phyloP scores from a whole-genome alignment of 2,329 filamentous ascomycete genomes.

The Talaromyces sp. region DNA sequence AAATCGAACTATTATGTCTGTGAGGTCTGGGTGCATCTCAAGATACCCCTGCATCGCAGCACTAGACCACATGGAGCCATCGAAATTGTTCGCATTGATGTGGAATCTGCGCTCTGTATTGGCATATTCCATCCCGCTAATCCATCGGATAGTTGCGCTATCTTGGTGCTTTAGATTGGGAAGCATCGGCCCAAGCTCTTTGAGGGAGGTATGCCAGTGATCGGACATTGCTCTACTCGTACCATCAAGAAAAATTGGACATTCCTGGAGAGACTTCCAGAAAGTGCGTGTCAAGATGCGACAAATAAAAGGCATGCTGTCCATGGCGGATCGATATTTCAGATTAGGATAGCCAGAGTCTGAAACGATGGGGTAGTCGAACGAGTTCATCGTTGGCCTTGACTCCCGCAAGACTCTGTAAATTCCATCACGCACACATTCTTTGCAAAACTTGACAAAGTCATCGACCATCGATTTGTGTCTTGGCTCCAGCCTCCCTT shows the following conservation, averaged over 20 bases:
- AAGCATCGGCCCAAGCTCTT: conserved; percentile 1
- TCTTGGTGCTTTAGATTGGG: conserved; percentile 5
- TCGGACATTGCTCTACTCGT: neutral
- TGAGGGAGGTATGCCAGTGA: neutral
- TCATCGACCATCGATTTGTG: conserved; percentile 14
- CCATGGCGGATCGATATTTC: conserved; percentile 14
- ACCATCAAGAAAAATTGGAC: conserved; percentile 5
- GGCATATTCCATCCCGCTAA: neutral
- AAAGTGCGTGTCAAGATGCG: conserved; percentile 26
- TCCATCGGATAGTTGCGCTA: neutral
- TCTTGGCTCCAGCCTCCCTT: conserved; percentile 16
- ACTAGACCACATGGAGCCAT: neutral
- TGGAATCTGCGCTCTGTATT: neutral
- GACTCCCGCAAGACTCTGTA: conserved; percentile 16
- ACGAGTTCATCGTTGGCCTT: neutral
- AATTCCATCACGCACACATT: conserved; percentile 28
- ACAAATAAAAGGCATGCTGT: conserved; percentile 17
- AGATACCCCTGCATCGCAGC: neutral
- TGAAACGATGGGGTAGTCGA: neutral
- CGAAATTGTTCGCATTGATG: neutral
- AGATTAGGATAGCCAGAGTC: conserved; percentile 4
- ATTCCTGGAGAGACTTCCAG: conserved; percentile 19
- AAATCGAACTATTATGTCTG: neutral
- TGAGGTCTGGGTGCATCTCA: neutral
- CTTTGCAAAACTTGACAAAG: conserved; percentile 24